Conservation (phyloP, 73 alveolate species). For the Uronychia setigera region DNA sequence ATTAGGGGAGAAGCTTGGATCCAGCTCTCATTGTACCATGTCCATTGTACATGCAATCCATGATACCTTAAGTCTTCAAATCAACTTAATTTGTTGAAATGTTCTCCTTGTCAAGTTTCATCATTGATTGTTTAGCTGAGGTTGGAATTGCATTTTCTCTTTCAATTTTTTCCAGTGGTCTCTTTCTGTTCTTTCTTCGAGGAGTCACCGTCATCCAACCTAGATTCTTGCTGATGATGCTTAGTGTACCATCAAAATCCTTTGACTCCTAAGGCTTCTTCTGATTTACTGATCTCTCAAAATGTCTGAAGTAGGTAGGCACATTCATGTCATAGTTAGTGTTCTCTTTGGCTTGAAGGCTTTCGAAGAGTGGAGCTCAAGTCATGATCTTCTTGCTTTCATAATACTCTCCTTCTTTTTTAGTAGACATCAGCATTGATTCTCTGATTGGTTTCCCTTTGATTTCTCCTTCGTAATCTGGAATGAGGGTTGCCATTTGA, state of each 20-base stretch:
- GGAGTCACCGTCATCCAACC: slow-evolving; percentile 74
- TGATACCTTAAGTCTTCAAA: no score
- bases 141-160: background rate
- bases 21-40: no score
- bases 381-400: background rate
- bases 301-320: slow-evolving; percentile 59
- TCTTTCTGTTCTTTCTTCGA: slow-evolving; percentile 18
- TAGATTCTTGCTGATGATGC: slow-evolving; percentile 38
- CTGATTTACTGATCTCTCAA: slow-evolving; percentile 45
- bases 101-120: no score
- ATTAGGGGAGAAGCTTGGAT: no score
- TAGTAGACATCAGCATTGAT: background rate
- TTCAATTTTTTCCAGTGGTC: slow-evolving; percentile 38
- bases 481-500: background rate
- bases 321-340: background rate
- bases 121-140: no score
- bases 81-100: no score
- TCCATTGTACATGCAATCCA: no score
- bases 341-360: background rate
- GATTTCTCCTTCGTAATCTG: no score
- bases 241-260: slow-evolving; percentile 50
- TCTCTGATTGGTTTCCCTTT: background rate
- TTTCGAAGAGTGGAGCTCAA: background rate
- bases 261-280: background rate
- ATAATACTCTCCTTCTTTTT: background rate